phyloP scores from a whole-genome alignment of 2,329 filamentous ascomycete species.

The Alternaria gaisen region DNA sequence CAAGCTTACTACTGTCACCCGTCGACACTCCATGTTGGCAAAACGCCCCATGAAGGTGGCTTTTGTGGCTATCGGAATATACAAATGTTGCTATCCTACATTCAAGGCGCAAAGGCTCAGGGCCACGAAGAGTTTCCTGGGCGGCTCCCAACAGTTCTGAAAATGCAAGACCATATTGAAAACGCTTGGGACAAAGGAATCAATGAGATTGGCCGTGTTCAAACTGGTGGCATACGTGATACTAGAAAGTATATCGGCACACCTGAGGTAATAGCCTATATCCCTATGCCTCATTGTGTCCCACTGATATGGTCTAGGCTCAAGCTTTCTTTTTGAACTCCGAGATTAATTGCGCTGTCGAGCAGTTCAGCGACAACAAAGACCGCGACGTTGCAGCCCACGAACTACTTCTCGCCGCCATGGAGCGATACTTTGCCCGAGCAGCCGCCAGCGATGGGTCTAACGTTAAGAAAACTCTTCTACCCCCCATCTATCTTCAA shows the following conservation, averaged over 20 bases:
- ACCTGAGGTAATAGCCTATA: constrained; percentile 69
- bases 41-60: constrained; percentile 80
- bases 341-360: constrained; percentile 63
- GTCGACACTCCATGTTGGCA: constrained; percentile 79
- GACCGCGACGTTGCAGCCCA: constrained; percentile 59
- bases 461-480: constrained; percentile 74
- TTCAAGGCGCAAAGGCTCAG: constrained; percentile 66
- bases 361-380: constrained; percentile 62
- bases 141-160: constrained; percentile 76
- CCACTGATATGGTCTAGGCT: constrained; percentile 63
- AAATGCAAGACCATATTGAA: constrained; percentile 88
- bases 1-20: constrained; percentile 83
- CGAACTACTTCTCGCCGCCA: constrained; percentile 68
- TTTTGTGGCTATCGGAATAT: constrained; percentile 97
- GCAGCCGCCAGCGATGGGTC: constrained; percentile 57
- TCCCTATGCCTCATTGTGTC: not conserved
- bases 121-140: constrained; percentile 69
- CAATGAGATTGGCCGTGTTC: constrained; percentile 74
- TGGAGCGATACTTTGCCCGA: constrained; percentile 78
- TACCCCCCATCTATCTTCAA: constrained; percentile 91
- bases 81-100: constrained; percentile 86
- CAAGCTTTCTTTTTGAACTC: constrained; percentile 79
- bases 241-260: constrained; percentile 97
- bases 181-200: constrained; percentile 86
- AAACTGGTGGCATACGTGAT: constrained; percentile 87